These are phyloP conservation scores for Suillus decipiens DNA, from an alignment of 768 basidiomycete genomes.

Conservation along the genomic window DNA sequence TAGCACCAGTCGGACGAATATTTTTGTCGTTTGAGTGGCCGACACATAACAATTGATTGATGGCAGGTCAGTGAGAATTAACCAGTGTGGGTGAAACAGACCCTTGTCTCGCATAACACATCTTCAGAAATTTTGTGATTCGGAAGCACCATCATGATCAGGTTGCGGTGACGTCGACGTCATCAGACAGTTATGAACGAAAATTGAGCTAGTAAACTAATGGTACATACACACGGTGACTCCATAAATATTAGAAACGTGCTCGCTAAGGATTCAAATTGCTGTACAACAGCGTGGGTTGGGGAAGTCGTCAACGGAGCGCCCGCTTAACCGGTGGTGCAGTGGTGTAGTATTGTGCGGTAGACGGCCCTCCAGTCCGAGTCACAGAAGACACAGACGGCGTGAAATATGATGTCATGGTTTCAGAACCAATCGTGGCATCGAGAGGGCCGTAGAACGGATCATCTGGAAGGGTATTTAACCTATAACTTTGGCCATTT, in stretches of 20 bases:
- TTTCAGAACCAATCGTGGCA: background rate
- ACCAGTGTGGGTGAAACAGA: background rate
- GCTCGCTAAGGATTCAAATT: background rate
- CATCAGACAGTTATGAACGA: background rate
- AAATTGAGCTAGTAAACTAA: background rate
- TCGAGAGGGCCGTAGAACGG: background rate
- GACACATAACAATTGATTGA: no score
- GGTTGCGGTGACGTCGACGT: background rate
- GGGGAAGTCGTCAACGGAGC: conserved; percentile 1
- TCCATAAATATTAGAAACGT: background rate
- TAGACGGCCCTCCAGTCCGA: conserved; percentile 2
- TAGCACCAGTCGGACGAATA: no score
- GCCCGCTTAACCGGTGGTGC: background rate
- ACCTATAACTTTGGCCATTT: background rate
- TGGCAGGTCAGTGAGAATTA: no score
- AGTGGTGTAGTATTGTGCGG: background rate
- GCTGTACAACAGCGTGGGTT: background rate
- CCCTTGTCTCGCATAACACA: background rate
- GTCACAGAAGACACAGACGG: background rate
- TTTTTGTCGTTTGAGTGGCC: no score
- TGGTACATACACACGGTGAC: background rate
- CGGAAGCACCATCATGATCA: background rate
- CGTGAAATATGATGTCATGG: background rate
- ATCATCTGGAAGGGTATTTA: background rate
- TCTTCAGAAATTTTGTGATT: background rate